A percentile compares a stretch with the other conserved stretches of the same genome.
These are phyloP conservation scores for Rhodamnia rubescens DNA, from an alignment of 345 rosid species.

Conservation along the genomic window DNA sequence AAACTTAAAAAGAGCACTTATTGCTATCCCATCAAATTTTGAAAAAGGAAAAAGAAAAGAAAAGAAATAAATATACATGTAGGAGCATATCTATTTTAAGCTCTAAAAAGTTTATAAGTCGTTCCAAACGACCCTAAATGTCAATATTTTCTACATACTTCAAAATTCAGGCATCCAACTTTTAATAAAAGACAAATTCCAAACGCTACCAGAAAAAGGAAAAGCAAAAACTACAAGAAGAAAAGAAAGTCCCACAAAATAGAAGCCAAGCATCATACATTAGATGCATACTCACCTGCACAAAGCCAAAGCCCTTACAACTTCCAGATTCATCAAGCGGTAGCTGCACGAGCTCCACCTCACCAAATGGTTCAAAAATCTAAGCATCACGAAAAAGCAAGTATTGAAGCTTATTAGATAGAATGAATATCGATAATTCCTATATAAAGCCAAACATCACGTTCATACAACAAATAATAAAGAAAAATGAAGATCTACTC, in stretches of 20 bases:
- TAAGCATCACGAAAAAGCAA: conserved; percentile 12
- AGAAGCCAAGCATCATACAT: not conserved
- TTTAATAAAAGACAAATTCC: not conserved
- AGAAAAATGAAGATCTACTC: not conserved
- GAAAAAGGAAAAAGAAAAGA: not conserved
- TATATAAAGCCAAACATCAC: not conserved
- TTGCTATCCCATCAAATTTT: not conserved
- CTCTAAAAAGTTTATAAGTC: not conserved
- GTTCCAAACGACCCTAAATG: not conserved
- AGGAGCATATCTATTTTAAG: not conserved
- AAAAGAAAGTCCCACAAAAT: not conserved
- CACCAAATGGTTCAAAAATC: conserved; percentile 95
- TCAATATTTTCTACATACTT: not conserved
- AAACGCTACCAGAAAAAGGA: not conserved
- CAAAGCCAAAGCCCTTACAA: conserved; percentile 96
- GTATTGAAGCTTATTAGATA: not conserved
- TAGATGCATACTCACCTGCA: conserved; percentile 54
- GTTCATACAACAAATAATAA: not conserved
- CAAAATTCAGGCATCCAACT: not conserved
- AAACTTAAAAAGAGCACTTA: not conserved
- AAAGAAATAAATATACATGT: not conserved
- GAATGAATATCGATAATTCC: not conserved
- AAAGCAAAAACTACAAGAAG: not conserved
- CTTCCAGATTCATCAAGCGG: conserved; percentile 81
- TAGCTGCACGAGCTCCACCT: conserved; percentile 91